Evolutionary conservation across 352 stramenopile species (phyloP).

Genomic region (Globisporangium cylindrosporum): DNA sequence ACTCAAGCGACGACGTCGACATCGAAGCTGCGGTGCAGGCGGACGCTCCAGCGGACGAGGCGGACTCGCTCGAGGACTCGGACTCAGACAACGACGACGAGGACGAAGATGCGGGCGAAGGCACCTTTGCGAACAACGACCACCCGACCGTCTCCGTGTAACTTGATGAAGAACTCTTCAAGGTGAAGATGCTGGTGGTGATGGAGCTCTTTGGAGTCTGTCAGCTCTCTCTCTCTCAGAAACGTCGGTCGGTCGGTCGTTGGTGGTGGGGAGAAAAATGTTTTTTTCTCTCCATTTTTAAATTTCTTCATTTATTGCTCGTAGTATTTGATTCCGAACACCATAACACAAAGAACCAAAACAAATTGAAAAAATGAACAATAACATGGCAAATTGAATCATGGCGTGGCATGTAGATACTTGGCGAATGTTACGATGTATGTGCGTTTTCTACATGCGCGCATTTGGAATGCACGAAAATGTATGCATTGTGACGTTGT

Average conservation of each 20-base stretch:
- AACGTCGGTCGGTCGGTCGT: not conserved
- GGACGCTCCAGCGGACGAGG: slow-evolving; percentile 34
- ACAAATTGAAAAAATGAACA: not conserved
- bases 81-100: slow-evolving; percentile 42
- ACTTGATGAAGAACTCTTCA: not conserved
- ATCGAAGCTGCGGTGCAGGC: slow-evolving; percentile 40
- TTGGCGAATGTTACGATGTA: not conserved
- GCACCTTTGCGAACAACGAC: slow-evolving; percentile 52
- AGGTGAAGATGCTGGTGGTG: not conserved
- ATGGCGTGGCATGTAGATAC: not conserved
- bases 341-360: not conserved
- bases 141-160: slow-evolving; percentile 29
- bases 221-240: not conserved
- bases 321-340: slow-evolving; percentile 7
- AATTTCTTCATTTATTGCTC: slow-evolving; percentile 9
- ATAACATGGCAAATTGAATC: not conserved
- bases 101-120: slow-evolving; percentile 45
- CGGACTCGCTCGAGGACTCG: slow-evolving; percentile 46
- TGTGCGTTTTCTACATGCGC: not conserved
- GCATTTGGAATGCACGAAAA: not conserved
- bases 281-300: slow-evolving; percentile 11
- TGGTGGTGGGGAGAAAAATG: slow-evolving; percentile 2
- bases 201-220: not conserved
- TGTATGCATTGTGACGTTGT: not conserved
- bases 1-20: slow-evolving; percentile 44